Evolutionary conservation across 805 yeast species (phyloP).

Genomic region (Deakozyma indianensis): DNA sequence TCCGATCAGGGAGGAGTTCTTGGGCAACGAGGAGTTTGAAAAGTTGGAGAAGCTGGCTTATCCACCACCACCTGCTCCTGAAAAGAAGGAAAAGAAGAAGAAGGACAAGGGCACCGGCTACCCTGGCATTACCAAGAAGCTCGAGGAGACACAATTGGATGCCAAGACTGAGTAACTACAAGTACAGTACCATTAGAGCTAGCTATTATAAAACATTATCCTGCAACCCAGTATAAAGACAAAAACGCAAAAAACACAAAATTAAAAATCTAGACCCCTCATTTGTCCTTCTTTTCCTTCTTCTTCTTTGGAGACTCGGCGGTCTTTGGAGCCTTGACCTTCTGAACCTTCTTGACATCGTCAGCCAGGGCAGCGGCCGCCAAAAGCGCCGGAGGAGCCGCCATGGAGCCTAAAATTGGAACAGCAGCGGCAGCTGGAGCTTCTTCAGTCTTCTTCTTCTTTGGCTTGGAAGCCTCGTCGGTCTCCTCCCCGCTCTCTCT

Average conservation of each 20-base stretch:
- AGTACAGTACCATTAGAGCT: slow-evolving; percentile 3
- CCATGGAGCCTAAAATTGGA: neutral
- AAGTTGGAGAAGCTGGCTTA: slow-evolving; percentile 68
- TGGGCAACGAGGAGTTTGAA: slow-evolving; percentile 51
- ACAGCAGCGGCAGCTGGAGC: neutral
- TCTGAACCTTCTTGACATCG: slow-evolving; percentile 3
- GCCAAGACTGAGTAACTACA: slow-evolving; percentile 15
- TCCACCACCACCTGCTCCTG: slow-evolving; percentile 53
- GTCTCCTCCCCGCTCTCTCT: slow-evolving; percentile 15
- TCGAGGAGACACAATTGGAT: slow-evolving; percentile 24
- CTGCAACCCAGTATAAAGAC: too few species aligned
- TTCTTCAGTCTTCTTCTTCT: neutral
- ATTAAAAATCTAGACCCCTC: too few species aligned
- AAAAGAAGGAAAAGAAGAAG: slow-evolving; percentile 53
- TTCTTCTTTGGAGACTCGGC: slow-evolving; percentile 18
- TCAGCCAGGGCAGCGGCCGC: neutral
- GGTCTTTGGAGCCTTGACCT: slow-evolving; percentile 10
- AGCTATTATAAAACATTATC: too few species aligned
- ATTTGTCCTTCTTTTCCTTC: slow-evolving; percentile 34
- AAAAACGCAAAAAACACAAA: too few species aligned
- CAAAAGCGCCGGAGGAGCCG: neutral
- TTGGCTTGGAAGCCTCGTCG: slow-evolving; percentile 6
- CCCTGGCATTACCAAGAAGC: slow-evolving; percentile 48
- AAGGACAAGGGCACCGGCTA: slow-evolving; percentile 70
- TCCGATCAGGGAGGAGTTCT: slow-evolving; percentile 67